Evolutionary conservation across 768 basidiomycete species (phyloP).

Genomic region (Suillus weaverae): DNA sequence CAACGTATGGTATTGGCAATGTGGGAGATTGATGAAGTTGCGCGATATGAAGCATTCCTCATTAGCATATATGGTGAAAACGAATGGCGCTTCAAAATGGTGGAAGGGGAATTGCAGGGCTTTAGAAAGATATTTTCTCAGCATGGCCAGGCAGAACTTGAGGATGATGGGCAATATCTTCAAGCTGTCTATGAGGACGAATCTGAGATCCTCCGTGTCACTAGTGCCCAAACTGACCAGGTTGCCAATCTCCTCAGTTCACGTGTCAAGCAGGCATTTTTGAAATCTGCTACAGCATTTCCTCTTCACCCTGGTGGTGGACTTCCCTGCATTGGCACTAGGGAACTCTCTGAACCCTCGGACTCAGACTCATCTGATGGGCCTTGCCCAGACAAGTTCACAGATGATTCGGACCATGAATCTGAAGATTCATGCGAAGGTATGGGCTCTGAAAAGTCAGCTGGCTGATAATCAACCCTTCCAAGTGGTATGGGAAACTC

Average conservation of each 20-base stretch:
- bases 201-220: neutral
- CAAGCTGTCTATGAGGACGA: neutral
- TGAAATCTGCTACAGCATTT: too few species aligned
- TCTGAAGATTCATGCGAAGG: too few species aligned
- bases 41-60: neutral
- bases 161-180: neutral
- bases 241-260: neutral
- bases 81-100: neutral
- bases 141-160: neutral
- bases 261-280: neutral
- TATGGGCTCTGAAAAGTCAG: too few species aligned
- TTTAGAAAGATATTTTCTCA: neutral
- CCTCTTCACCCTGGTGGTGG: too few species aligned
- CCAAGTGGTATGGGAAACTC: too few species aligned
- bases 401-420: too few species aligned
- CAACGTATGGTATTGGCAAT: neutral
- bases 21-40: neutral
- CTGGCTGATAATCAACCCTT: too few species aligned
- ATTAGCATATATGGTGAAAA: neutral
- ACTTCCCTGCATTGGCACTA: too few species aligned
- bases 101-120: neutral
- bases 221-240: neutral
- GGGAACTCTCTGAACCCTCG: too few species aligned
- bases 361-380: too few species aligned
- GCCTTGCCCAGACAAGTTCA: too few species aligned